Percentiles rank a stretch among this genome's conserved stretches.
phyloP scores from a whole-genome alignment of 2,329 filamentous ascomycete genomes.

The Trichoderma atrobrunneum region DNA sequence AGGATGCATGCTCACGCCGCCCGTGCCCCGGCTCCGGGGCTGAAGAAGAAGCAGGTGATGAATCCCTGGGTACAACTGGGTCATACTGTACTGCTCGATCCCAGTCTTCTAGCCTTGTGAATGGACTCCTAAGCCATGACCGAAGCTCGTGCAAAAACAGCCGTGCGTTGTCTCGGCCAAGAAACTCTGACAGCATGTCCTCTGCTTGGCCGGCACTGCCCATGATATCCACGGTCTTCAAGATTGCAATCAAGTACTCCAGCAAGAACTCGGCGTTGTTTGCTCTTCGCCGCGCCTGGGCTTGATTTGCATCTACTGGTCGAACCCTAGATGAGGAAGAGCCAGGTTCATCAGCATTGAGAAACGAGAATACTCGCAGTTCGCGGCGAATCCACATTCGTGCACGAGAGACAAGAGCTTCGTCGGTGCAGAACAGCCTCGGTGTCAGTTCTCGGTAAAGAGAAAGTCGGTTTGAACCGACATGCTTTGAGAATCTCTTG shows the following conservation, averaged over 20 bases:
- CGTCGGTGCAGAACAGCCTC: slow-evolving; percentile 58
- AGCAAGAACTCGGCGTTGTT: slow-evolving; percentile 81
- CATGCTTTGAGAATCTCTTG: slow-evolving; percentile 72
- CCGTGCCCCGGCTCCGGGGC: neutral
- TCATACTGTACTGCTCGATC: slow-evolving; percentile 75
- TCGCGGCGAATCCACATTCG: slow-evolving; percentile 81
- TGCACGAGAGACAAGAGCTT: slow-evolving; percentile 70
- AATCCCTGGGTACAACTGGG: neutral
- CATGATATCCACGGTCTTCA: slow-evolving; percentile 80
- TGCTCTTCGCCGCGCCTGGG: slow-evolving; percentile 38
- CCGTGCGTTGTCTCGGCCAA: slow-evolving; percentile 69
- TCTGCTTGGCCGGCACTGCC: slow-evolving; percentile 76
- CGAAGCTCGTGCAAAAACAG: slow-evolving; percentile 84
- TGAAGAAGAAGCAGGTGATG: neutral
- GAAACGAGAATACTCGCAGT: slow-evolving; percentile 75
- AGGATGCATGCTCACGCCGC: neutral
- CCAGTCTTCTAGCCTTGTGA: slow-evolving; percentile 69
- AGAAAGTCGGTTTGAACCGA: slow-evolving; percentile 78
- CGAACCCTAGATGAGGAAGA: slow-evolving; percentile 2
- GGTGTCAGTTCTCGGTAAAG: slow-evolving; percentile 73
- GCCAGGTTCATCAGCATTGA: slow-evolving; percentile 41
- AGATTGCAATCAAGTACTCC: slow-evolving; percentile 79
- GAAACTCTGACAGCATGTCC: slow-evolving; percentile 72
- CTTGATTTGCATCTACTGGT: neutral
- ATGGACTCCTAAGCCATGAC: slow-evolving; percentile 80